Evolutionary conservation across 2,329 filamentous ascomycete genomes (phyloP).

Genomic region (Neophaeococcomyces aloes): DNA sequence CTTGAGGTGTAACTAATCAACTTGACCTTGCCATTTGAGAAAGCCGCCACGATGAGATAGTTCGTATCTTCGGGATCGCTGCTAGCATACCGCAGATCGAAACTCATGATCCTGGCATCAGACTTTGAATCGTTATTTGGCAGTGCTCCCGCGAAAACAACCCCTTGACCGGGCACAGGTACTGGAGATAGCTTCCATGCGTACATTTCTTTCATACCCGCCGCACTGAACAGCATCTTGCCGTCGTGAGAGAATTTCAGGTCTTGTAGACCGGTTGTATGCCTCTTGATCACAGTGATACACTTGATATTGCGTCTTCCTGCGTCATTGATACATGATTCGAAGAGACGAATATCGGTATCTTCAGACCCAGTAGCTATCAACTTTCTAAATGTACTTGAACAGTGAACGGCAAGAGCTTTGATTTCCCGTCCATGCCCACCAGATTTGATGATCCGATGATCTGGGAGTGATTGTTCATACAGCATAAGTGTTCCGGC

Average conservation of each 20-base stretch:
- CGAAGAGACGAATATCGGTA: conserved; percentile 62
- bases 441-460: conserved; percentile 50
- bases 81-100: conserved; percentile 41
- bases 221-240: conserved; percentile 70
- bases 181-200: conserved; percentile 60
- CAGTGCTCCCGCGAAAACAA: conserved; percentile 42
- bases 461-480: conserved; percentile 32
- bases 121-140: conserved; percentile 39
- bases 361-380: conserved; percentile 62
- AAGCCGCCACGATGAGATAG: conserved; percentile 58
- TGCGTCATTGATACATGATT: background rate
- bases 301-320: conserved; percentile 2
- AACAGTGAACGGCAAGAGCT: conserved; percentile 40
- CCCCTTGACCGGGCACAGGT: conserved; percentile 43
- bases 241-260: conserved; percentile 61
- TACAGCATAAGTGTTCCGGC: conserved; percentile 45
- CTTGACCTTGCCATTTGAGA: conserved; percentile 75
- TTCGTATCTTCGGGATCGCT: conserved; percentile 18
- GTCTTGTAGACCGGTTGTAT: conserved; percentile 74
- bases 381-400: conserved; percentile 24
- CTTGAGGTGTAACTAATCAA: conserved; percentile 33
- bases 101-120: conserved; percentile 73
- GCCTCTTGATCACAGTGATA: conserved; percentile 53
- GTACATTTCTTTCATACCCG: conserved; percentile 79
- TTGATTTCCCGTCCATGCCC: conserved; percentile 84